Evolutionary conservation across 768 basidiomycete species (phyloP).

Genomic region (Panus rudis): DNA sequence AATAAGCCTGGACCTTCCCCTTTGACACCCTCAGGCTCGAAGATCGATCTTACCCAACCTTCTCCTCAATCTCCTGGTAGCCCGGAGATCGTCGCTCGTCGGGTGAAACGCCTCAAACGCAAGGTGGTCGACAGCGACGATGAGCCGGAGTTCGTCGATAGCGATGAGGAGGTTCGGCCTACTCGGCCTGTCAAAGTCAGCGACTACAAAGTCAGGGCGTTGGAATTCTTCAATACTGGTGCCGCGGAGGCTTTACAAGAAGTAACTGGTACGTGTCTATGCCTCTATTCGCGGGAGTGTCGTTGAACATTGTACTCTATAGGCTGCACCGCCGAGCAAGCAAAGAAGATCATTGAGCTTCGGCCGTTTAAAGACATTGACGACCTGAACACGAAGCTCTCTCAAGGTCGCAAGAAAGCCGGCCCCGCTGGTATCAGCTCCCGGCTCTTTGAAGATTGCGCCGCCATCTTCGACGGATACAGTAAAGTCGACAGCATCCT

Average conservation of each 20-base stretch:
- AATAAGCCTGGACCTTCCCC: constrained; percentile 20
- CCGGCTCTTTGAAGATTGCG: constrained; percentile 87
- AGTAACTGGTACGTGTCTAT: constrained; percentile 51
- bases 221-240: constrained; percentile 65
- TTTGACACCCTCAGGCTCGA: constrained; percentile 34
- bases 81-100: constrained; percentile 33
- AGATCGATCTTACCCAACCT: constrained; percentile 31
- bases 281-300: neutral
- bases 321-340: constrained; percentile 83
- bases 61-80: constrained; percentile 34
- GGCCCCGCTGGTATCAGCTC: constrained; percentile 79
- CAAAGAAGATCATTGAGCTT: constrained; percentile 64
- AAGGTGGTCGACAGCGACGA: constrained; percentile 58
- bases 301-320: constrained; percentile 6
- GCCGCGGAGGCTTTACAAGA: constrained; percentile 62
- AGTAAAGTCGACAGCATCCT: constrained; percentile 84
- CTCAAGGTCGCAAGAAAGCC: constrained; percentile 83
- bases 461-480: constrained; percentile 78
- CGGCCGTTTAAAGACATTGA: constrained; percentile 77
- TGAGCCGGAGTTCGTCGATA: constrained; percentile 47
- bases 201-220: constrained; percentile 35
- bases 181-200: constrained; percentile 5
- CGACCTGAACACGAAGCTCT: constrained; percentile 69
- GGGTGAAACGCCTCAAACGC: constrained; percentile 50
- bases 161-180: constrained; percentile 33